Conservation (phyloP, 495 filamentous ascomycete species). For the Astrothelium macrocarpum region DNA sequence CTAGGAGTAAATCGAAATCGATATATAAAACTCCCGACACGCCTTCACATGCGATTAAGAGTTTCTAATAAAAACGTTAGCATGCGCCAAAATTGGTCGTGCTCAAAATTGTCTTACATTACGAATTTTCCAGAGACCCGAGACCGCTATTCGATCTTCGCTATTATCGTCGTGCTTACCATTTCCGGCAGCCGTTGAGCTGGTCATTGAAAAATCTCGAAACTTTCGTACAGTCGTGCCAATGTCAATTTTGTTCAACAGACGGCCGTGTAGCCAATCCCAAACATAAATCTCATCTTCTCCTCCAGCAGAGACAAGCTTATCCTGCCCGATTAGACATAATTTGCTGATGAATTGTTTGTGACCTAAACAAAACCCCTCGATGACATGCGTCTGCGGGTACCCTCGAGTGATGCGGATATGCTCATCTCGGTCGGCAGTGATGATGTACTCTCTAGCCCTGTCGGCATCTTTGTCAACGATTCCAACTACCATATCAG, state of each 20-base stretch:
- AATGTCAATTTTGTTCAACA: slow-evolving; percentile 43
- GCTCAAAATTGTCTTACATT: background rate
- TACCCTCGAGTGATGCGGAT: slow-evolving; percentile 80
- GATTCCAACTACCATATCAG: slow-evolving; percentile 51
- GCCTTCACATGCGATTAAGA: slow-evolving; percentile 28
- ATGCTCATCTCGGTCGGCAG: slow-evolving; percentile 91
- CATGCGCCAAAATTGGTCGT: background rate
- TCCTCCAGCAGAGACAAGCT: slow-evolving; percentile 79
- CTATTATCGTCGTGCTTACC: background rate
- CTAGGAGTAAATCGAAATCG: background rate
- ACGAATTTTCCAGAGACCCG: slow-evolving; percentile 21
- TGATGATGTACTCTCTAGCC: slow-evolving; percentile 61
- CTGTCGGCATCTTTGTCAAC: slow-evolving; percentile 12
- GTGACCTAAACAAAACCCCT: slow-evolving; percentile 81
- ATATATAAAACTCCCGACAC: slow-evolving; percentile 24
- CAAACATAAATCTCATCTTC: slow-evolving; percentile 69
- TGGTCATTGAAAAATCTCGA: background rate
- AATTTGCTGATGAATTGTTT: slow-evolving; percentile 68
- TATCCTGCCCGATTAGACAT: slow-evolving; percentile 48
- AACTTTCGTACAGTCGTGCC: slow-evolving; percentile 3
- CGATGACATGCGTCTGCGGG: slow-evolving; percentile 81
- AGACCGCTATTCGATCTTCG: slow-evolving; percentile 20
- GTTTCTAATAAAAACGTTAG: slow-evolving; percentile 5
- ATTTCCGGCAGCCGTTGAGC: background rate
- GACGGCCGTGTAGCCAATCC: slow-evolving; percentile 57